phyloP scores from a whole-genome alignment of 768 basidiomycete species.

The Lactifluus piperatus region DNA sequence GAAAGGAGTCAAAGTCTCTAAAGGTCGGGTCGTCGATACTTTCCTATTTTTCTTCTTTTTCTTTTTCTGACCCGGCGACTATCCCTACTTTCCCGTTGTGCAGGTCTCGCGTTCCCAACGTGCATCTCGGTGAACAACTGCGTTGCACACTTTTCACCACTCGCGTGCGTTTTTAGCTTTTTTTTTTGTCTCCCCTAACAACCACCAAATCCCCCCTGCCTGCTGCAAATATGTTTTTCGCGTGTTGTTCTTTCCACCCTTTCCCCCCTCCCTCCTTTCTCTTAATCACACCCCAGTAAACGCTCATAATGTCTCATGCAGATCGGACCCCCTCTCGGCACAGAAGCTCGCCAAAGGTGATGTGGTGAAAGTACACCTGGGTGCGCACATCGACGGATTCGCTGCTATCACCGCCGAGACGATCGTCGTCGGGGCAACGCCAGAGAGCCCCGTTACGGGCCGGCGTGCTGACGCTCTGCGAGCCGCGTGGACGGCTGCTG shows the following conservation, averaged over 20 bases:
- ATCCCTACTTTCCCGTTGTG: not conserved
- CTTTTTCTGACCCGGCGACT: no score
- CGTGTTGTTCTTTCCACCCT: not conserved
- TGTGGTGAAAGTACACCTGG: slow-evolving; percentile 92
- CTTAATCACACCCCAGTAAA: not conserved
- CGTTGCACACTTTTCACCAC: slow-evolving; percentile 95
- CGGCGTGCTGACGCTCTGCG: slow-evolving; percentile 85
- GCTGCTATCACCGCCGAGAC: slow-evolving; percentile 93
- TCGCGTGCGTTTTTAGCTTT: slow-evolving; percentile 51
- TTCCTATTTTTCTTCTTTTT: not conserved
- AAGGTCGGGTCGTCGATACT: slow-evolving; percentile 49
- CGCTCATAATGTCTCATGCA: slow-evolving; percentile 25
- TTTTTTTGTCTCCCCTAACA: no score
- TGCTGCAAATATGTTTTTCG: no score
- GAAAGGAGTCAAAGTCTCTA: slow-evolving; percentile 80
- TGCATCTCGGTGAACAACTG: slow-evolving; percentile 90
- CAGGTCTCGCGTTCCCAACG: slow-evolving; percentile 93
- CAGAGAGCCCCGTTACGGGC: slow-evolving; percentile 69
- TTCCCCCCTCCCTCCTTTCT: not conserved
- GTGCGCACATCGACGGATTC: slow-evolving; percentile 97
- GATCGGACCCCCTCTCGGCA: slow-evolving; percentile 64
- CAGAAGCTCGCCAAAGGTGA: slow-evolving; percentile 74
- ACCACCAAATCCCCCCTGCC: no score
- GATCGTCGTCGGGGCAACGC: slow-evolving; percentile 74
- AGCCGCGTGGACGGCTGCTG: slow-evolving; percentile 90